Evolutionary conservation across 192 early-diverging fungal genomes (phyloP).

Genomic region (Coemansia sp.): DNA sequence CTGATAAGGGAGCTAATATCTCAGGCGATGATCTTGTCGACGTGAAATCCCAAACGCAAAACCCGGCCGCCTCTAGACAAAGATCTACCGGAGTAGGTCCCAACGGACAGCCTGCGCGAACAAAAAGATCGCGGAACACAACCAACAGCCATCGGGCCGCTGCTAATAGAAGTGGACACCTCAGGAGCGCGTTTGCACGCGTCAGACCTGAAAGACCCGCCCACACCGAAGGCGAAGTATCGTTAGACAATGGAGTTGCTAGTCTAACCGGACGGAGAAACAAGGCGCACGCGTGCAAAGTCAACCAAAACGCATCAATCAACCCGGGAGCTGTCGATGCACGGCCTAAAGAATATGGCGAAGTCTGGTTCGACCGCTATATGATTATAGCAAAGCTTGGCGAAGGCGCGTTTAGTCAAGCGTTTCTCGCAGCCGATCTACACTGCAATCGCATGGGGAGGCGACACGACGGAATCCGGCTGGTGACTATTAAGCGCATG

Average conservation of each 20-base stretch:
- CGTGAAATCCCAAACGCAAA: constrained; percentile 22
- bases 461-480: constrained; percentile 41
- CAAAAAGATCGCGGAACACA: constrained; percentile 9
- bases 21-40: background rate
- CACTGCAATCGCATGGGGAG: constrained; percentile 43
- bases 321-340: constrained; percentile 9
- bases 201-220: constrained; percentile 16
- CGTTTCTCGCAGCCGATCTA: constrained; percentile 46
- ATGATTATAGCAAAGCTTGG: constrained; percentile 47
- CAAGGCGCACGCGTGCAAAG: constrained; percentile 14
- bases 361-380: constrained; percentile 55
- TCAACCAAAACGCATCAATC: background rate
- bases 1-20: background rate
- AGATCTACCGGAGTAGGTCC: background rate
- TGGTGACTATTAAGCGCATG: constrained; percentile 53
- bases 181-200: constrained; percentile 54
- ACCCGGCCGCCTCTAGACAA: constrained; percentile 13
- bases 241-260: constrained; percentile 6
- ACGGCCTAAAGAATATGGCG: constrained; percentile 44
- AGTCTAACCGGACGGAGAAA: constrained; percentile 17
- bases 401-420: constrained; percentile 55
- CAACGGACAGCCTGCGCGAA: background rate
- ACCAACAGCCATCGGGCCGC: background rate
- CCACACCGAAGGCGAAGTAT: constrained; percentile 13
- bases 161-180: background rate